phyloP scores from a whole-genome alignment of 2,329 filamentous ascomycete genomes.

The Calycina herbarum region DNA sequence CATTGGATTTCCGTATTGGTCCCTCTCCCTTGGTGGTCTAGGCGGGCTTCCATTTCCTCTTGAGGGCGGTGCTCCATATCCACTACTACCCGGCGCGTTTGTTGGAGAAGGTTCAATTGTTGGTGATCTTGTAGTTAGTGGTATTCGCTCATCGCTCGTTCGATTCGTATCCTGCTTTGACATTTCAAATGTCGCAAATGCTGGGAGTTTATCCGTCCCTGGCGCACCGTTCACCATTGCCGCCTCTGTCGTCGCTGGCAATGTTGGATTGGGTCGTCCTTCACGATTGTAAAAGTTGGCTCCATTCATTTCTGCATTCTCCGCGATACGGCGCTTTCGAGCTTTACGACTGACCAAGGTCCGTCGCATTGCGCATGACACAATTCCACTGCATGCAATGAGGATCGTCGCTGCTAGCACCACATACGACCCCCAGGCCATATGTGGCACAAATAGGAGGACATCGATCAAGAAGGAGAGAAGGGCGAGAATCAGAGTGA shows the following conservation, averaged over 20 bases:
- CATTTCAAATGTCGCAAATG: conserved; percentile 64
- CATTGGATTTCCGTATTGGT: conserved; percentile 65
- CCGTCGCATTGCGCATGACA: conserved; percentile 92
- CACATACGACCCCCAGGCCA: conserved; percentile 92
- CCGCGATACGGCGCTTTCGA: conserved; percentile 85
- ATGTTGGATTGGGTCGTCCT: conserved; percentile 35
- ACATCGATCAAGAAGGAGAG: conserved; percentile 93
- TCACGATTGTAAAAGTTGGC: conserved; percentile 84
- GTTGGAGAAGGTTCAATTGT: conserved; percentile 58
- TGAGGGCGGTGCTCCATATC: conserved; percentile 25
- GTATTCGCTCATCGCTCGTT: conserved; percentile 68
- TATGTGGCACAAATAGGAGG: conserved; percentile 87
- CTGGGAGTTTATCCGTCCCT: conserved; percentile 50
- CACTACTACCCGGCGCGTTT: conserved; percentile 23
- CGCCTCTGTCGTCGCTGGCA: conserved; percentile 43
- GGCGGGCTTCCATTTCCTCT: conserved; percentile 38
- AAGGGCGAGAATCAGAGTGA: conserved; percentile 80
- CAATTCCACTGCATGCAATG: conserved; percentile 76
- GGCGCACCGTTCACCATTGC: conserved; percentile 59
- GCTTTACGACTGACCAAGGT: conserved; percentile 90
- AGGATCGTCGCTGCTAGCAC: conserved; percentile 87
- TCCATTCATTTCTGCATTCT: conserved; percentile 97
- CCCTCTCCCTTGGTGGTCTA: conserved; percentile 55
- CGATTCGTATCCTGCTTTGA: conserved; percentile 55
- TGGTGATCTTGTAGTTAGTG: conserved; percentile 64